Evolutionary conservation across 805 yeast genomes (phyloP), one percentile per base, ranked within the genome.

Genomic region (Starmerella roubikii): DNA sequence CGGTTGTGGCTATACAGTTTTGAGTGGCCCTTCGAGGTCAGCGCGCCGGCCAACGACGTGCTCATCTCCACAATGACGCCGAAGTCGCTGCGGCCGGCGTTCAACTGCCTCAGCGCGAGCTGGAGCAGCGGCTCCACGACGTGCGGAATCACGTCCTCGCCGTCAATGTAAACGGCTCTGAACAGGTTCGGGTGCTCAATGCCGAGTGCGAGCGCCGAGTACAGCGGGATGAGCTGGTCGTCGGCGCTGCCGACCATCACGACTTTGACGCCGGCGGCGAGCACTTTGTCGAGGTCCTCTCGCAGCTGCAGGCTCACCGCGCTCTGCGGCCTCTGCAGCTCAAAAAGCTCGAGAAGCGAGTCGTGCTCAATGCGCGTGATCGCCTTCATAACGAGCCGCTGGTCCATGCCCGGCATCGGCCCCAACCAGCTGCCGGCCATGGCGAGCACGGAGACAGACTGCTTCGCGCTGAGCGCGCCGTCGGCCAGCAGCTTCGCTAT

Each of bases 381-480:
- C 0, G 96, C 95, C 47, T 85, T 71, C 59, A 88, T 77, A 45
- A 86, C 71, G 20, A 85, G 62, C 9, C 76, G 74, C 56, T 83
- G 85, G 54, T 91, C 97, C 50, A 74, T 72, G 0, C 96, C 96
- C 48, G 76, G 83, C 54, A 83, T 81, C 2, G 98, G 98, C 0
- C 98, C 98, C 55, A 83, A 74, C 51, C 85, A 83, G 19, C 86
- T 74, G 1, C 97, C 97, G 0, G 97, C 97, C 98, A 88, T 88
- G 3, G 88, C 88, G 35, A 88, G 60, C 16, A 88, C 62, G 0
- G 91, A 83, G 12, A 86, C 67, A 18, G 70, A 56, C 44, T 71
- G 68, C 23, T 51, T 51, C 30, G 59, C 57, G 16, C 42, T 37
- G 1, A 65, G 52, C 22, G 60, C 59, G 1, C 71, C 91, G 27